Evolutionary conservation across 2,329 filamentous ascomycete species (phyloP), one percentile per base, ranked within the genome.

Genomic region (Geosmithia morbida): DNA sequence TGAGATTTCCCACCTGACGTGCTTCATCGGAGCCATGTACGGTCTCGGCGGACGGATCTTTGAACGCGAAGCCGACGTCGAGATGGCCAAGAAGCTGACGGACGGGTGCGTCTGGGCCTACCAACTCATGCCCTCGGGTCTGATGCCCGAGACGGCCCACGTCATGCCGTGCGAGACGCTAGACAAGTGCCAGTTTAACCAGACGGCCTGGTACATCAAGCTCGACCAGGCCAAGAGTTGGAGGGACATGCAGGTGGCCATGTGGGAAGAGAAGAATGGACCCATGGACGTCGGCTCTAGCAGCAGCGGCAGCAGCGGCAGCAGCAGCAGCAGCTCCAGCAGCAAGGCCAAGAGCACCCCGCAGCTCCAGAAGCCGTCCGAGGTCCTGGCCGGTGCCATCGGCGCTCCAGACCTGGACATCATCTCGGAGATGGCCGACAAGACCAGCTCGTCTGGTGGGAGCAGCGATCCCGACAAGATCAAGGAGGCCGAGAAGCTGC

Each of bases 51-150:
- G 77, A 42, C 79, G 77, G 57, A 72, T 83, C 41, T 82, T 83
- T 51, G 67, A 69, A 8, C 63, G 70, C 1, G 68, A 72, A 2
- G 68, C 72, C 20, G 79, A 85, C 55, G 63, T 85, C n/a, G 75
- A 80, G 53, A 69, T 77, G 26, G 81, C 71, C 19, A 72, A 72
- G 58, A 75, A 73, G 56, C 71, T 85, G n/a, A 72, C 80, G 0
- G 77, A 83, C 48, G 81, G 80, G 11, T 85, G 81, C 52, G 78
- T 81, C 3, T 85, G 81, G 81, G 79, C 79, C 10, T 85, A 85
- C 57, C 71, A 75, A 52, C 65, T 66, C 22, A 81, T 74, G 33
- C 61, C 68, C 0, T 71, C 70, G 1, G 81, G 81, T 16, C 71
- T 85, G 49, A 84, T 85, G 81, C 76, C 81, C 2, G 81, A 85